Evolutionary conservation across 768 basidiomycete genomes (phyloP).

Genomic region (Crucibulum laeve): DNA sequence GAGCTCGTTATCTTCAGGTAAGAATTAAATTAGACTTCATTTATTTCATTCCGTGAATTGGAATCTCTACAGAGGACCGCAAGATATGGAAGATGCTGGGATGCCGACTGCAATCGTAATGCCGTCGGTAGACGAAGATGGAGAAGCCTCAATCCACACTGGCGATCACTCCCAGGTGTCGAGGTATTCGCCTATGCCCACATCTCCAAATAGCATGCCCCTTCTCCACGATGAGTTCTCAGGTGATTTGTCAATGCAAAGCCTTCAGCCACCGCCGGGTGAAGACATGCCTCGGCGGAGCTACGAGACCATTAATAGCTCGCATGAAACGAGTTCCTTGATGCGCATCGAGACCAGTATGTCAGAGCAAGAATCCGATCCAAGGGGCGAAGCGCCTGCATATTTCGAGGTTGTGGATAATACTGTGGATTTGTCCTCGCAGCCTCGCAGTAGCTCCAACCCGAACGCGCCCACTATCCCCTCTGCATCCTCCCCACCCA

Average conservation of each 20-base stretch:
- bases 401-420: constrained; percentile 54
- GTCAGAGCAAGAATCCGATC: constrained; percentile 22
- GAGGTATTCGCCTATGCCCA: constrained; percentile 33
- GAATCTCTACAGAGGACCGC: constrained; percentile 34
- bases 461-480: constrained; percentile 8
- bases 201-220: constrained; percentile 36
- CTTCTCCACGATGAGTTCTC: constrained; percentile 29
- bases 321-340: constrained; percentile 25
- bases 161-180: constrained; percentile 23
- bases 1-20: constrained; percentile 69
- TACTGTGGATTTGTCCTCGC: too few relatives aligned
- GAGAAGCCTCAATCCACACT: constrained; percentile 22
- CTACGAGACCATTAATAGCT: constrained; percentile 23
- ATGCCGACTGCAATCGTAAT: constrained; percentile 37
- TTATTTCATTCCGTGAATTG: background rate
- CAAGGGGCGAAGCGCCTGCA: constrained; percentile 61
- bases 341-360: constrained; percentile 18
- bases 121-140: constrained; percentile 30
- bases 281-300: constrained; percentile 19
- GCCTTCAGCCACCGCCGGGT: constrained; percentile 10
- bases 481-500: constrained; percentile 10
- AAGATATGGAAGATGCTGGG: constrained; percentile 51
- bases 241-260: constrained; percentile 17
- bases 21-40: constrained; percentile 4
- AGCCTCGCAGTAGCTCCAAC: too few relatives aligned